phyloP scores from a whole-genome alignment of 768 basidiomycete species.

The Dioszegia aurantiaca region DNA sequence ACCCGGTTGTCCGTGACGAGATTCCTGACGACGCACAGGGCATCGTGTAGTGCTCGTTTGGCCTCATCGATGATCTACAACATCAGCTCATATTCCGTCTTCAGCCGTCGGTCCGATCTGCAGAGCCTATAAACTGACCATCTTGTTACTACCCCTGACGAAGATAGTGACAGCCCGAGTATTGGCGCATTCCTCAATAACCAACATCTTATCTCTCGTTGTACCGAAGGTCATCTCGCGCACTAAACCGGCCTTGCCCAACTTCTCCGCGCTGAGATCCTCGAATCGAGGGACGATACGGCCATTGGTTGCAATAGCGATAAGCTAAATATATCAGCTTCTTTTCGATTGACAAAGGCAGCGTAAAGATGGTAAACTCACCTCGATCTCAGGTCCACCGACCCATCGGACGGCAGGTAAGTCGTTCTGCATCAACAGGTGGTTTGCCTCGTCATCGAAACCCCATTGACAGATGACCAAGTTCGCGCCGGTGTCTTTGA shows the following conservation, averaged over 20 bases:
- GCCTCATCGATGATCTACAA: constrained; percentile 97
- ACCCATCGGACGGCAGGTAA: constrained; percentile 98
- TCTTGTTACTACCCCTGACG: constrained; percentile 96
- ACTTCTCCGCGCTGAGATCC: constrained; percentile 83
- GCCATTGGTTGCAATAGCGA: constrained; percentile 96
- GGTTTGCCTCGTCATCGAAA: constrained; percentile 99
- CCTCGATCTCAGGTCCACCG: constrained; percentile 98
- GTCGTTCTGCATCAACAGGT: constrained; percentile 94
- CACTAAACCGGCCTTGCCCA: constrained; percentile 89
- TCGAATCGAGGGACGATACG: constrained; percentile 98
- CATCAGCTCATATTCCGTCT: not conserved
- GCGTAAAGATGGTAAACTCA: constrained; percentile 44
- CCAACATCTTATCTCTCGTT: constrained; percentile 98
- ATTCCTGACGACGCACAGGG: constrained; percentile 94
- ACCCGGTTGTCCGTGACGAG: constrained; percentile 92
- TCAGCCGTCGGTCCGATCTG: no score
- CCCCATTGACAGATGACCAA: constrained; percentile 99
- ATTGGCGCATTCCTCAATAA: constrained; percentile 98
- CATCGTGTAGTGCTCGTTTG: constrained; percentile 95
- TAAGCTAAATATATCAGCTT: constrained; percentile 60
- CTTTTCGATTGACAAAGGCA: not conserved
- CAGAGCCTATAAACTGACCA: no score
- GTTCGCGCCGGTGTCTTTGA: constrained; percentile 96
- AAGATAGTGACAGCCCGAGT: constrained; percentile 94
- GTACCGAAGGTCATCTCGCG: constrained; percentile 95